Base-by-base conservation (phyloP, 331 rosid genomes). In the Arachis monticola region DNA sequence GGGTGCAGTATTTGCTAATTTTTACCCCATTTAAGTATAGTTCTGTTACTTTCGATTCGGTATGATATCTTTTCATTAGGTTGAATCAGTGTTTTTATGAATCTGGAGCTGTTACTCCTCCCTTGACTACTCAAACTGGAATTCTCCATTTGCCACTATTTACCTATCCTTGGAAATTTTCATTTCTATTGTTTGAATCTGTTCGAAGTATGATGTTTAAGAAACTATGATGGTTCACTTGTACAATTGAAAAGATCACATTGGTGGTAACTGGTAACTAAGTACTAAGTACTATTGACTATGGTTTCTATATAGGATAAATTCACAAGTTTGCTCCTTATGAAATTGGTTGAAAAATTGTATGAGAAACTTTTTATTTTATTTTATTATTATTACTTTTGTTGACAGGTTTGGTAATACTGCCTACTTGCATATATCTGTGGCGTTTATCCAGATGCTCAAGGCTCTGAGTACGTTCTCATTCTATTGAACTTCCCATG, bases 371-470 rank as follows among this genome's bases (percentile, higher is more conserved):
- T 46, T 6, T 48, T 5, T 73, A 14, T 59, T 52, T 13, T 48
- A 48, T 48, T 10, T 48, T 48, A 8, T 8, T 48, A 2, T 48
- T 12, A 3, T 48, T 10, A 3, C 64, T 72, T 45, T 67, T 40
- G 74, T 74, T 70, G 64, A 60, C 89, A 93, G 98, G 98, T 91
- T 93, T 77, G 98, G 98, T 32, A 93, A 93, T 87, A 93, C 98
- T 7, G 97, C 97, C 12, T 93, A 89, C 86, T 89, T 93, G 88
- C 96, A 93, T 74, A 93, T 93, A 50, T 93, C 98, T 62, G 98
- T 93, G 84, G 96, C 98, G 47, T 93, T 93, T 78, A 89, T 93
- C 82, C 98, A 93, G 86, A 93, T 93, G 98, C 98, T 93, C 67
- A 93, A 93, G 80, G 98, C 98, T 76, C 83, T 89, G 70, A 93